Evolutionary conservation across 2,329 filamentous ascomycete genomes (phyloP), one percentile per base, ranked within the genome.

Genomic region (Blastomyces emzantsi): DNA sequence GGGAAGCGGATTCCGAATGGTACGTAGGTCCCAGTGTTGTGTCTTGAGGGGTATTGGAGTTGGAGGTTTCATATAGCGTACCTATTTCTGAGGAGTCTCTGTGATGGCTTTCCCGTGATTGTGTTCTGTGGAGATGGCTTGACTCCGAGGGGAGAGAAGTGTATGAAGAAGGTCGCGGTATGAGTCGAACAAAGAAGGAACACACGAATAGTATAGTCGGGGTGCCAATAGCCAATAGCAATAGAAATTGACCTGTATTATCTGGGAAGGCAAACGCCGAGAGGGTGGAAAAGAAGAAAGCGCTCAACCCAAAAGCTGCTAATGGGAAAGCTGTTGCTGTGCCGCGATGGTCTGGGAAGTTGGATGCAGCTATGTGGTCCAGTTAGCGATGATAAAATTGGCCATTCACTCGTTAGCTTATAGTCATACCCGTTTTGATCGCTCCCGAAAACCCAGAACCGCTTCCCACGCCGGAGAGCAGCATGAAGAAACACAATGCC

Each of bases 291-390:
- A 97, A 99, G 80, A 97, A 96, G 77, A 99, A 94, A 62, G 94
- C 94, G 73, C 92, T 97, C 64, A 99, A 79, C 2, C 94, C 94
- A 73, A 97, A 97, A 2, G 90, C 92, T 63, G 94, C 90, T 63
- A 97, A 78, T 6, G 94, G 93, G 70, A 97, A 94, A 1, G 92
- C 92, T 6, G 94, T 97, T 6, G 94, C 94, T 3, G 93, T 96
- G 63, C 94, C 94, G 67, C 94, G 86, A 73, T 96, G 89, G 64
- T 88, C 85, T 15, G 93, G 93, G 86, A 92, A 97, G 76, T 97
- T 97, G 67, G 94, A 83, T 11, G 92, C 92, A 60, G 90, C 92
- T 73, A 80, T 80, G 74, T 39, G 30, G 47, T 47, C 17, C 11
- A 22, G 43, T 28, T 56, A 59, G 36, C 19, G 41, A 11, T 51